A percentile compares a stretch with the other conserved stretches of the same genome.
Evolutionary conservation across 345 rosid genomes (phyloP).

Genomic region (Luvunga scandens): DNA sequence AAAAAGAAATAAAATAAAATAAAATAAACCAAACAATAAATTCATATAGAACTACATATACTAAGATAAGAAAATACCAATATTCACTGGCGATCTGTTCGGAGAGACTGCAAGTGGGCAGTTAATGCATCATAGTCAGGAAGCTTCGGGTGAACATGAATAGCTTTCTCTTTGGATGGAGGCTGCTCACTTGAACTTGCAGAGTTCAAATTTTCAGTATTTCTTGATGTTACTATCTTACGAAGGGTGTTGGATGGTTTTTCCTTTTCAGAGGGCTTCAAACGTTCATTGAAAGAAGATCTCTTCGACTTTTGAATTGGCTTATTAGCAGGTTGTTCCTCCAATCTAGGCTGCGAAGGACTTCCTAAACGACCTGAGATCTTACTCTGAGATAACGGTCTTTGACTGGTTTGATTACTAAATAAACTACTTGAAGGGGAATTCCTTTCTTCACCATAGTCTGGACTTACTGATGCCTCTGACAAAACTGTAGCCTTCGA

Average conservation of each 20-base stretch:
- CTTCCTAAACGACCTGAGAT: conserved; percentile 17
- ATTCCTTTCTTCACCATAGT: conserved; percentile 15
- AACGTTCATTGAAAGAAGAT: conserved; percentile 16
- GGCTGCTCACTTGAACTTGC: conserved; percentile 16
- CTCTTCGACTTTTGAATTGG: conserved; percentile 16
- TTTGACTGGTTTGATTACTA: conserved; percentile 15
- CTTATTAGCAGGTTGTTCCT: conserved; percentile 14
- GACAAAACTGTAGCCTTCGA: conserved; percentile 22
- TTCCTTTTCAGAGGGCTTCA: conserved; percentile 28
- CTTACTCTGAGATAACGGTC: conserved; percentile 11
- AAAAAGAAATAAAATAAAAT: not conserved
- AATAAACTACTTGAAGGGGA: conserved; percentile 18
- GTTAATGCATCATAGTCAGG: conserved; percentile 69
- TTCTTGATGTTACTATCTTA: conserved; percentile 29
- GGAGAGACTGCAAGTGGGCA: conserved; percentile 55
- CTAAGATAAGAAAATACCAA: not conserved
- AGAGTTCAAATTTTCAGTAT: conserved; percentile 21
- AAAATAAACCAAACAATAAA: not conserved
- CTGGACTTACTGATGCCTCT: conserved; percentile 13
- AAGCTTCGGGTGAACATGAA: conserved; percentile 91
- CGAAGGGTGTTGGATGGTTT: conserved; percentile 27
- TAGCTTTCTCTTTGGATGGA: conserved; percentile 39
- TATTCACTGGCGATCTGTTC: conserved; percentile 37
- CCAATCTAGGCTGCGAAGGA: conserved; percentile 17
- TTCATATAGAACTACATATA: not conserved